phyloP scores from a whole-genome alignment of 2,329 filamentous ascomycete species.

The Penicillium capsulatum region DNA sequence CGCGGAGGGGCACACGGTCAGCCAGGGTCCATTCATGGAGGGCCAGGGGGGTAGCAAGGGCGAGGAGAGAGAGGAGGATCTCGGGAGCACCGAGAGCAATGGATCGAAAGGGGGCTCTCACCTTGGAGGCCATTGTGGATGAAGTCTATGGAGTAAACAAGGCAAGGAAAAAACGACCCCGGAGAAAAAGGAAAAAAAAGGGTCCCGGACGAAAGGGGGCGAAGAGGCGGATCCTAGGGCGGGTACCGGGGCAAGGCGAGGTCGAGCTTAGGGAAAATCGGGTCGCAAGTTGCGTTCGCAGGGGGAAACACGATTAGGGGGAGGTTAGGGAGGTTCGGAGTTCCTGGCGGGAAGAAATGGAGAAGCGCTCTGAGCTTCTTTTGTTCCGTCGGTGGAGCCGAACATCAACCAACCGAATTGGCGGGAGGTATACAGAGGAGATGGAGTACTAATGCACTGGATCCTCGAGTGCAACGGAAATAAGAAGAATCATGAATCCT shows the following conservation, averaged over 20 bases:
- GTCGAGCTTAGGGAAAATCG: not conserved
- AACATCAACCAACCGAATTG: not conserved
- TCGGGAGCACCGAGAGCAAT: not conserved
- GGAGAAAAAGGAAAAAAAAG: constrained; percentile 6
- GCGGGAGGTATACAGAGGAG: not conserved
- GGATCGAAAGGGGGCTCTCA: constrained; percentile 8
- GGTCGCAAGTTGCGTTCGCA: not conserved
- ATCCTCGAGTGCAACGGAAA: too few relatives aligned
- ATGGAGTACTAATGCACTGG: too few relatives aligned
- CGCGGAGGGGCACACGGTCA: constrained; percentile 14
- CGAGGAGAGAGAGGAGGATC: not conserved
- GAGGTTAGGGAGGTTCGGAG: constrained; percentile 5
- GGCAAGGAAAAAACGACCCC: constrained; percentile 14
- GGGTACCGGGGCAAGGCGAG: not conserved
- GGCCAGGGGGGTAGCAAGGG: not conserved
- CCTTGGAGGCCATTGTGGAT: constrained; percentile 25
- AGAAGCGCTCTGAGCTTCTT: constrained; percentile 9
- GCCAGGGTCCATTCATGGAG: constrained; percentile 15
- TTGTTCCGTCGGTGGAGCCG: constrained; percentile 9
- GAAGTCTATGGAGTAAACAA: constrained; percentile 6
- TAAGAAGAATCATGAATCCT: too few relatives aligned
- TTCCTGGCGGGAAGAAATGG: constrained; percentile 5
- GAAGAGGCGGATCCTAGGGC: not conserved
- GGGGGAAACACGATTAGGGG: constrained; percentile 1
- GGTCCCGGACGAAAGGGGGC: not conserved